phyloP scores from a whole-genome alignment of 2,329 filamentous ascomycete species.

The Fusarium poae region DNA sequence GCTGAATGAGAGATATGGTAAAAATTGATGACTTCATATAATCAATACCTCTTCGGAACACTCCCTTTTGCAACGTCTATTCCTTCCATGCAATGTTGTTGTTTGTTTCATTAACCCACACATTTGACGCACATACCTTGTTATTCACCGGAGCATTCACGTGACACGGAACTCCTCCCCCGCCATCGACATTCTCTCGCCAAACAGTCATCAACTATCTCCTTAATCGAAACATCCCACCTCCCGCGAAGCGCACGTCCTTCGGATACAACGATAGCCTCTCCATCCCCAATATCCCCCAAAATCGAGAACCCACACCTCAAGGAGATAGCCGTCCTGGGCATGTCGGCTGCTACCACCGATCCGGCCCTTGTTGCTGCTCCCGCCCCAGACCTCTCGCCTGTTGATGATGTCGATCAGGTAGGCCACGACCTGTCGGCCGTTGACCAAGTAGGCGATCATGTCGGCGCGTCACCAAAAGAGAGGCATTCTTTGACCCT shows the following conservation, averaged over 20 bases:
- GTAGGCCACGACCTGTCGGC: slow-evolving; percentile 39
- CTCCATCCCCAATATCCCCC: slow-evolving; percentile 45
- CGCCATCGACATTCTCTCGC: slow-evolving; percentile 51
- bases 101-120: slow-evolving; percentile 13
- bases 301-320: slow-evolving; percentile 50
- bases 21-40: background rate
- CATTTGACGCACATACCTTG: slow-evolving; percentile 9
- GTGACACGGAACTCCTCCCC: slow-evolving; percentile 44
- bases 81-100: background rate
- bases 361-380: slow-evolving; percentile 56
- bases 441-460: slow-evolving; percentile 26
- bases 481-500: slow-evolving; percentile 72
- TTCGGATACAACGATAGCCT: slow-evolving; percentile 59
- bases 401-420: slow-evolving; percentile 41
- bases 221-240: slow-evolving; percentile 56
- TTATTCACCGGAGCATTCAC: slow-evolving; percentile 35
- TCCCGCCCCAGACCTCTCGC: slow-evolving; percentile 50
- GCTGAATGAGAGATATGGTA: background rate
- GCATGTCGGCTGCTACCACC: slow-evolving; percentile 56
- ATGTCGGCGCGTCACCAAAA: slow-evolving; percentile 47
- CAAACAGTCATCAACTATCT: slow-evolving; percentile 45
- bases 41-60: background rate
- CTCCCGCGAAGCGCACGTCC: slow-evolving; percentile 46
- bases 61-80: background rate
- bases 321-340: slow-evolving; percentile 49